A percentile compares a stretch with the other conserved stretches of the same genome.
phyloP scores from a whole-genome alignment of 768 basidiomycete genomes.

The Leccinum boreale region DNA sequence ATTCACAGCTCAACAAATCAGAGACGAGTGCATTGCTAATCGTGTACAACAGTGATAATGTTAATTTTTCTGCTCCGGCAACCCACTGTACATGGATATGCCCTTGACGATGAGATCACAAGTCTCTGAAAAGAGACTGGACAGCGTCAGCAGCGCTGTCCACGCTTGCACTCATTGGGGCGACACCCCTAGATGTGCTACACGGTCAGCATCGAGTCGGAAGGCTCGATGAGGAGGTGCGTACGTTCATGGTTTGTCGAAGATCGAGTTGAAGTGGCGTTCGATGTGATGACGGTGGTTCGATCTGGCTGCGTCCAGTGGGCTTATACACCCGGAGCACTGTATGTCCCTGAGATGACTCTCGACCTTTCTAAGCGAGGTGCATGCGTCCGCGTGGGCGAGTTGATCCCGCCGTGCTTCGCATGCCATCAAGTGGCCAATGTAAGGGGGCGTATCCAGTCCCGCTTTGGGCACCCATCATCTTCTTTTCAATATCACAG shows the following conservation, averaged over 20 bases:
- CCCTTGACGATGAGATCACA: not conserved
- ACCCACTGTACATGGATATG: not conserved
- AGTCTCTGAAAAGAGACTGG: not conserved
- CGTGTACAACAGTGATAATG: constrained; percentile 1
- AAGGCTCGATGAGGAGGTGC: not conserved
- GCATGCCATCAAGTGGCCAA: not conserved
- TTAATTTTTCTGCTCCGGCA: not conserved
- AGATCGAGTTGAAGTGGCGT: not conserved
- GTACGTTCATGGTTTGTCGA: not conserved
- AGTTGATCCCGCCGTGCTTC: not conserved
- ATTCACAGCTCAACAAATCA: constrained; percentile 23
- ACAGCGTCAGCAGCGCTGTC: not conserved
- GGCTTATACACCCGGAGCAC: not conserved
- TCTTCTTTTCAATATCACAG: too few species aligned
- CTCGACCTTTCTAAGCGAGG: too few species aligned
- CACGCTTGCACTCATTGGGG: not conserved
- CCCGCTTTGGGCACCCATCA: too few species aligned
- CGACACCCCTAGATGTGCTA: not conserved
- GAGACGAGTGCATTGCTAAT: not conserved
- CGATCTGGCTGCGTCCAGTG: not conserved
- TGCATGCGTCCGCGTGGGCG: not conserved
- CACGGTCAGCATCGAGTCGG: too few species aligned
- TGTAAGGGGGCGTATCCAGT: too few species aligned
- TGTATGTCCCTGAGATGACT: too few species aligned
- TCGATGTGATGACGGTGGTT: not conserved